phyloP scores from a whole-genome alignment of 1,284 basidiomycete genomes.

The Marasmius oreades region DNA sequence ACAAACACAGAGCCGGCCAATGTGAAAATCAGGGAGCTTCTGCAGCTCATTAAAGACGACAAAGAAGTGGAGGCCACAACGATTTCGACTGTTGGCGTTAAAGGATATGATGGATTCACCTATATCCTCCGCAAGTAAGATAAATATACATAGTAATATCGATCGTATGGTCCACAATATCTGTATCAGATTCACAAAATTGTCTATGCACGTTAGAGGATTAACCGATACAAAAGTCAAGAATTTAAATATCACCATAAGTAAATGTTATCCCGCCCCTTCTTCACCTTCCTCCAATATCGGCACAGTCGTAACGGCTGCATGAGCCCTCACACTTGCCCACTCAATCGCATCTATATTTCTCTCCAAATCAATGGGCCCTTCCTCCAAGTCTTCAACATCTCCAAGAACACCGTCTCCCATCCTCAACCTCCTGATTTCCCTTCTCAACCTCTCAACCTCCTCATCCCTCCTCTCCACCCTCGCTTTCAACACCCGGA shows the following conservation, averaged over 20 bases:
- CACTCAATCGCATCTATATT: constrained; percentile 39
- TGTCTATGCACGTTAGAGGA: not conserved
- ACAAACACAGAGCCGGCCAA: constrained; percentile 30
- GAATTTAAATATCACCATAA: not conserved
- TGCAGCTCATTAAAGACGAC: constrained; percentile 48
- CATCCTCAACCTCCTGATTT: constrained; percentile 62
- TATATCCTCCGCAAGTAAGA: constrained; percentile 34
- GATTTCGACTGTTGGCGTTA: constrained; percentile 55
- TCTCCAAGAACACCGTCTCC: constrained; percentile 27
- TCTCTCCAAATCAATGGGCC: constrained; percentile 37
- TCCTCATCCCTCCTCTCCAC: constrained; percentile 84
- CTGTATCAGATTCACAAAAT: too few relatives aligned
- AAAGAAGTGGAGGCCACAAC: constrained; percentile 57
- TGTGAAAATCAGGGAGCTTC: constrained; percentile 46
- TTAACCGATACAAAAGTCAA: not conserved
- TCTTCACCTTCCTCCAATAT: not conserved
- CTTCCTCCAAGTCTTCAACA: constrained; percentile 26
- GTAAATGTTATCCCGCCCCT: not conserved
- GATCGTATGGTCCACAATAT: too few relatives aligned
- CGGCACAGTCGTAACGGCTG: not conserved
- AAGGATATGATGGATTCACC: constrained; percentile 60
- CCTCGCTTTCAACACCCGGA: constrained; percentile 72
- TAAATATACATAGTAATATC: not conserved
- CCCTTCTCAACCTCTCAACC: constrained; percentile 66
- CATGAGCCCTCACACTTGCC: not conserved